A percentile compares a stretch with the other conserved stretches of the same genome.
These are phyloP conservation scores for Glonium stellatum DNA, from an alignment of 495 filamentous ascomycete species.

Conservation along the genomic window DNA sequence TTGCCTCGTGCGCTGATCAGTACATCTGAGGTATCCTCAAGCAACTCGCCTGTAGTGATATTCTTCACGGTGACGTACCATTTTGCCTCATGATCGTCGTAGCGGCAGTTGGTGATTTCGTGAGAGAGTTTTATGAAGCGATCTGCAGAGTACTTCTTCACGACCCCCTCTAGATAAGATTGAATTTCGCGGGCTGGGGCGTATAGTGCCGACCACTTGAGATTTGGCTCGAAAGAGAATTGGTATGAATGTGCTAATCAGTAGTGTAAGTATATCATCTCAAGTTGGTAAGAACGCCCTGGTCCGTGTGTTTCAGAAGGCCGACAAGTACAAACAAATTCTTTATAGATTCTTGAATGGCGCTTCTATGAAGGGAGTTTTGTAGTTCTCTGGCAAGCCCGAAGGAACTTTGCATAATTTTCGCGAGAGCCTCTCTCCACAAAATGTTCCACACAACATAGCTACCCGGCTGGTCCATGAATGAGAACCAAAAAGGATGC, in stretches of 20 bases:
- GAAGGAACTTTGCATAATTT: too few relatives aligned
- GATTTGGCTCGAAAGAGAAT: constrained; percentile 36
- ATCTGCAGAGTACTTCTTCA: constrained; percentile 33
- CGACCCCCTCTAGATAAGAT: constrained; percentile 30
- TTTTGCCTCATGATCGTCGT: constrained; percentile 26
- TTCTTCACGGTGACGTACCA: constrained; percentile 34
- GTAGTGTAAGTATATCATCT: background rate
- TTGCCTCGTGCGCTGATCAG: constrained; percentile 31
- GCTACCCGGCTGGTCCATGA: background rate
- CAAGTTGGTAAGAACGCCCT: too few relatives aligned
- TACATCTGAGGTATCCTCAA: constrained; percentile 28
- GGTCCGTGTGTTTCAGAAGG: too few relatives aligned
- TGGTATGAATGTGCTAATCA: constrained; percentile 28
- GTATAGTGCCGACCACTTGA: constrained; percentile 32
- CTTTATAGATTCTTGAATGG: too few relatives aligned
- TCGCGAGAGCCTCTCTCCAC: too few relatives aligned
- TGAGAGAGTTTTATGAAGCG: constrained; percentile 34
- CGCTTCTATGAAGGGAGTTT: too few relatives aligned
- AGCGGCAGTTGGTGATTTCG: constrained; percentile 27
- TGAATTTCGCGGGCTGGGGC: constrained; percentile 33
- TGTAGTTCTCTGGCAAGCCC: too few relatives aligned
- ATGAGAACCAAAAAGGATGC: background rate
- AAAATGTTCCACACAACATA: too few relatives aligned
- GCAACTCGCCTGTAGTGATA: constrained; percentile 20
- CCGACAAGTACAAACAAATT: too few relatives aligned